These are phyloP conservation scores for Nicotiana noctiflora DNA, from an alignment of 257 asterid species.

Conservation along the genomic window DNA sequence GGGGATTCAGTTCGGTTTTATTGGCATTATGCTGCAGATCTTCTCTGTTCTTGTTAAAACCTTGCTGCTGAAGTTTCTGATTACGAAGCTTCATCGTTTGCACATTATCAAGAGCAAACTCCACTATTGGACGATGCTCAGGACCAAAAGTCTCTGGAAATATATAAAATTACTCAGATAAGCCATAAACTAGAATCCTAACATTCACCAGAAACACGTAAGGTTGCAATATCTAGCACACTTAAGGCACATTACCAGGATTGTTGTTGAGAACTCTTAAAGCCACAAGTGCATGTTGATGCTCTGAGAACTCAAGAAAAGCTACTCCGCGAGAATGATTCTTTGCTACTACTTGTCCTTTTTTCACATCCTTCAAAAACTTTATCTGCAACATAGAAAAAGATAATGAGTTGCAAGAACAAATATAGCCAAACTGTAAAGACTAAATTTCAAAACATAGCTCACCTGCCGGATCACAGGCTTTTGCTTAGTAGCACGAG, in stretches of 20 bases:
- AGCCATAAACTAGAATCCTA: background rate
- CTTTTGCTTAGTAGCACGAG: conserved; percentile 93
- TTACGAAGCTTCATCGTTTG: conserved; percentile 68
- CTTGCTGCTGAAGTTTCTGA: conserved; percentile 53
- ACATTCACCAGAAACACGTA: background rate
- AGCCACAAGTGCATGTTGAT: conserved; percentile 97
- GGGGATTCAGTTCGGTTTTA: conserved; percentile 13
- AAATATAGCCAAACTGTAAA: background rate
- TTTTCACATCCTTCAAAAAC: conserved; percentile 57
- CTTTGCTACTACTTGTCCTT: conserved; percentile 47
- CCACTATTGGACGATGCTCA: conserved; percentile 94
- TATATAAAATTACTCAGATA: background rate
- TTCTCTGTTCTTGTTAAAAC: conserved; percentile 16
- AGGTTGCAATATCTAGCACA: background rate
- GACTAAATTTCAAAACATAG: conserved; percentile 12
- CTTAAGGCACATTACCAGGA: conserved; percentile 50
- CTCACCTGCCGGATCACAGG: conserved; percentile 84
- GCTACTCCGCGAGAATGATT: conserved; percentile 85
- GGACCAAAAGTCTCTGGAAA: conserved; percentile 66
- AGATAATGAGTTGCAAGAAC: background rate
- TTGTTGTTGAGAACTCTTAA: conserved; percentile 90
- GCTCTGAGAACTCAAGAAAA: conserved; percentile 89
- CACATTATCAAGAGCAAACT: conserved; percentile 89
- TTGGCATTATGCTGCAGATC: conserved; percentile 23
- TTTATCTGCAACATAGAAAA: conserved; percentile 46